A percentile compares a stretch with the other conserved stretches of the same genome.
phyloP scores from a whole-genome alignment of 2,329 filamentous ascomycete species.

The Cercospora zeina region DNA sequence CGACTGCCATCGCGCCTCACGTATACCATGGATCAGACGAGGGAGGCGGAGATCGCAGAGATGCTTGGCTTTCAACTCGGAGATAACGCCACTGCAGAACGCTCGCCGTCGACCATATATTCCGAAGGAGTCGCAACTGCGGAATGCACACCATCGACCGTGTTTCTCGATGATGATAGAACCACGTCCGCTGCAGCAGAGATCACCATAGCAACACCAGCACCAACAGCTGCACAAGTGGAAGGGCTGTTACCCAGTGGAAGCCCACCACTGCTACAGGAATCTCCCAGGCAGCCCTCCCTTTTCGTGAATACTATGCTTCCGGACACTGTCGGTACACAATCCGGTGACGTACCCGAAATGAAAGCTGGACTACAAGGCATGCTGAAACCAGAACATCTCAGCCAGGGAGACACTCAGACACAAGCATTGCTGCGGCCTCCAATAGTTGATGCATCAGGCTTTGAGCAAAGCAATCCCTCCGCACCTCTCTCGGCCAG shows the following conservation, averaged over 20 bases:
- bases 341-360: slow-evolving; percentile 28
- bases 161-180: background rate
- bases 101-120: slow-evolving; percentile 19
- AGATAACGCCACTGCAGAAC: background rate
- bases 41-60: slow-evolving; percentile 9
- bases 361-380: slow-evolving; percentile 33
- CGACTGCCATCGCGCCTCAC: slow-evolving; percentile 20
- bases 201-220: slow-evolving; percentile 6
- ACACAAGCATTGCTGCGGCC: slow-evolving; percentile 23
- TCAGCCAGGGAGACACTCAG: slow-evolving; percentile 41
- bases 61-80: background rate
- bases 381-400: slow-evolving; percentile 36
- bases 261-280: background rate
- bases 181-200: slow-evolving; percentile 5
- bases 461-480: slow-evolving; percentile 5
- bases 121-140: slow-evolving; percentile 1
- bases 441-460: background rate
- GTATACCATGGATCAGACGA: slow-evolving; percentile 9
- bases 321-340: slow-evolving; percentile 26
- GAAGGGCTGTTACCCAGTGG: background rate
- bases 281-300: background rate
- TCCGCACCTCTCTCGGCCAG: background rate
- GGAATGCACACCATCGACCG: slow-evolving; percentile 17
- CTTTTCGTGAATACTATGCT: background rate
- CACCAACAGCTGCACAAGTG: slow-evolving; percentile 12